phyloP scores from a whole-genome alignment of 257 asterid genomes.

The Eustoma russellianum region DNA sequence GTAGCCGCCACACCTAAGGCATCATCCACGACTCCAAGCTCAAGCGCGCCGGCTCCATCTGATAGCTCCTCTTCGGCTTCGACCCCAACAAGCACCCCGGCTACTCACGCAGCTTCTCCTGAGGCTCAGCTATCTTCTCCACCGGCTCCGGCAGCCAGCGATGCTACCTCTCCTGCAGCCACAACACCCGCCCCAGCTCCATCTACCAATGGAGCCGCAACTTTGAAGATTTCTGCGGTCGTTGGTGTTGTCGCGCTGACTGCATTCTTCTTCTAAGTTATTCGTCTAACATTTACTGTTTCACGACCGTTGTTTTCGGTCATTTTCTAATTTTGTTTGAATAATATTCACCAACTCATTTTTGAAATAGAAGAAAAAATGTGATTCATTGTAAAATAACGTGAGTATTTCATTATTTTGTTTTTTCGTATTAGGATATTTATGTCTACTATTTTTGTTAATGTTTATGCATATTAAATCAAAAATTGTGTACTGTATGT shows the following conservation, averaged over 20 bases:
- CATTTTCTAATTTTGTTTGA: background rate
- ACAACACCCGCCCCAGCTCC: constrained; percentile 19
- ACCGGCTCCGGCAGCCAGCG: constrained; percentile 17
- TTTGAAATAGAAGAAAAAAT: background rate
- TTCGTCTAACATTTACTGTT: background rate
- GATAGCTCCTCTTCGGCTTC: background rate
- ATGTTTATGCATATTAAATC: no score
- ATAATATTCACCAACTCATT: background rate
- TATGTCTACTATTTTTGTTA: no score
- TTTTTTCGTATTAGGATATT: no score
- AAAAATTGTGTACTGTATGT: no score
- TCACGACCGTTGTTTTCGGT: background rate
- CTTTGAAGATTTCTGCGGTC: constrained; percentile 37
- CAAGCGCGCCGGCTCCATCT: background rate
- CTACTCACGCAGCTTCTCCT: constrained; percentile 17
- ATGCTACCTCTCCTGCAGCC: constrained; percentile 8
- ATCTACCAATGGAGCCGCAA: constrained; percentile 17
- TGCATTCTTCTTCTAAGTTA: constrained; percentile 31
- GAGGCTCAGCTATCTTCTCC: constrained; percentile 34
- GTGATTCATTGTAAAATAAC: background rate
- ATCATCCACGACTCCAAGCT: no score
- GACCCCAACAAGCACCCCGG: no score
- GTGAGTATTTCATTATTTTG: no score
- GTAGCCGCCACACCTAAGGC: no score
- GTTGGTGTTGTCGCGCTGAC: constrained; percentile 31